These are phyloP conservation scores for Firmiana major DNA, from an alignment of 345 rosid species.

Conservation along the genomic window DNA sequence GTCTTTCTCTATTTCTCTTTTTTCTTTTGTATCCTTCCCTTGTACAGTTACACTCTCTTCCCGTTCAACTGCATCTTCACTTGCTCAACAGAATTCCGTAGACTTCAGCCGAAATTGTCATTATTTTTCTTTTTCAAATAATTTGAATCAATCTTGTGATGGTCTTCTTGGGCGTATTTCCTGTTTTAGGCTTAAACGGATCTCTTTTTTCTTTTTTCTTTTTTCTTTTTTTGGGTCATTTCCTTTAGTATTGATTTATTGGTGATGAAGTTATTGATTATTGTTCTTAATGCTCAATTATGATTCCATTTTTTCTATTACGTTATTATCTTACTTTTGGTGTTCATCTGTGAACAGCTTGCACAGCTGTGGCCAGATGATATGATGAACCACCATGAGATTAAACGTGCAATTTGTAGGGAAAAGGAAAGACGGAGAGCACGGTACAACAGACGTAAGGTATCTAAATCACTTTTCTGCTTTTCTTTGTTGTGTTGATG, in stretches of 20 bases:
- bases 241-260: neutral
- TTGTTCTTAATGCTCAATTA: neutral
- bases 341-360: constrained; percentile 46
- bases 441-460: constrained; percentile 42
- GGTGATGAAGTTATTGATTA: neutral
- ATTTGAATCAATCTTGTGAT: neutral
- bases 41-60: neutral
- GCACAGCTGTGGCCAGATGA: constrained; percentile 84
- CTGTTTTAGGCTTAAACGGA: neutral
- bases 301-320: neutral
- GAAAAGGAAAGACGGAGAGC: constrained; percentile 75
- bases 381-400: constrained; percentile 86
- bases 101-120: neutral
- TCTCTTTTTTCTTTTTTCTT: neutral
- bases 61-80: neutral
- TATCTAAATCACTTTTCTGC: constrained; percentile 1
- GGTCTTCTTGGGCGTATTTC: neutral
- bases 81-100: neutral
- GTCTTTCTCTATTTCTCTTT: neutral
- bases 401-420: constrained; percentile 79
- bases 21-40: neutral
- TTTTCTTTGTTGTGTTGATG: neutral
- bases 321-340: constrained; percentile 23
- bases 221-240: neutral
- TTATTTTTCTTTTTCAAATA: neutral